Evolutionary conservation across 208 protist genomes (phyloP), one percentile per base, ranked within the genome.

Genomic region (Herpetomonas samuelpessoai): DNA sequence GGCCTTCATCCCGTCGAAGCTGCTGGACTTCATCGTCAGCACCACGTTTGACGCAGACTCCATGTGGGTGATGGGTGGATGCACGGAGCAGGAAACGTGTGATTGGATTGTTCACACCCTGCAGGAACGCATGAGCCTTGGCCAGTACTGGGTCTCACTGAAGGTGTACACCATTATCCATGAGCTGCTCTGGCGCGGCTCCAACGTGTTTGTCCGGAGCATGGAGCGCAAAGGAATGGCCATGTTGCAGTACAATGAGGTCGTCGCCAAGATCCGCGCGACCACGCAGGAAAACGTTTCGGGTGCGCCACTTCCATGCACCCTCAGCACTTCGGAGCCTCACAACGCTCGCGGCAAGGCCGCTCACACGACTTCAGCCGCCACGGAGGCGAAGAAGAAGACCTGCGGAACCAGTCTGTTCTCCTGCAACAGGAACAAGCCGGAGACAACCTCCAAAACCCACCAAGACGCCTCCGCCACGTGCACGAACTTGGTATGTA

Each of bases 101-200:
- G 28, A 44, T 19, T 83, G 68, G 64, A 16, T 83, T 3, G 55
- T 78, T 31, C 46, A 57, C 47, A 68, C 83, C 61, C 48, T 87
- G 26, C 53, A 39, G n/a, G 73, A 81, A 19, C 60, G 72, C 22
- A 24, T 76, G 7, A 21, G 39, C 19, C 76, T 65, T 7, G 72
- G 69, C 1, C 73, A 87, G 64, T 0, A 68, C 1, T 83, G 75
- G 70, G 44, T 61, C 3, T 52, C 74, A 0, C 12, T 59, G 9
- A 87, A 87, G 54, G 67, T 75, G 19, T 65, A 46, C 14, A 3
- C 45, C 0, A 21, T 83, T 3, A 52, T 77, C 2, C 58, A 69
- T 12, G 10, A 49, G 39, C 21, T 81, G 31, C 53, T 81, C n/a
- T 71, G 69, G 62, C 39, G 65, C 7, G 77, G 73, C 21, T 81